Evolutionary conservation across 352 stramenopile genomes (phyloP).

Genomic region (Phytophthora cryptogea): DNA sequence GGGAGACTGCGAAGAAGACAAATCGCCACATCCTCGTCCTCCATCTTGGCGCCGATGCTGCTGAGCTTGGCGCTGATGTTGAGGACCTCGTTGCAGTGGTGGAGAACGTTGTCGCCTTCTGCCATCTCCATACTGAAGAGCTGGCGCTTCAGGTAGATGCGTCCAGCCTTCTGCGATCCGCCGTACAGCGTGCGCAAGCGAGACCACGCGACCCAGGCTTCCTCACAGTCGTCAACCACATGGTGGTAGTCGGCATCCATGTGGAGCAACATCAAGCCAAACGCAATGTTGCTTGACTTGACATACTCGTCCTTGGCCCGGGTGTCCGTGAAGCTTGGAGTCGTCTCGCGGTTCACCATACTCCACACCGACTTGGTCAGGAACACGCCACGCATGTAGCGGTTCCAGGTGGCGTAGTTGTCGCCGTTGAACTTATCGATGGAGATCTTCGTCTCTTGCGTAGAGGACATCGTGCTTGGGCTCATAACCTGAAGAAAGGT

Average conservation of each 20-base stretch:
- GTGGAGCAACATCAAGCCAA: slow-evolving; percentile 33
- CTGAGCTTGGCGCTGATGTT: slow-evolving; percentile 15
- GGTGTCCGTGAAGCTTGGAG: slow-evolving; percentile 20
- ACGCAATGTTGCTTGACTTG: slow-evolving; percentile 29
- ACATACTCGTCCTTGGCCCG: slow-evolving; percentile 24
- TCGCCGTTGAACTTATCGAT: too few relatives aligned
- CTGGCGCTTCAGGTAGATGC: slow-evolving; percentile 32
- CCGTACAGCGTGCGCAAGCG: slow-evolving; percentile 12
- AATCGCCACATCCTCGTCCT: slow-evolving; percentile 20
- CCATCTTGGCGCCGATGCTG: slow-evolving; percentile 13
- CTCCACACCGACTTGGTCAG: slow-evolving; percentile 26
- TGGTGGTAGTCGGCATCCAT: slow-evolving; percentile 32
- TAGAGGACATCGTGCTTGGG: not conserved
- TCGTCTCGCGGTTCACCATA: slow-evolving; percentile 24
- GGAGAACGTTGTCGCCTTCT: slow-evolving; percentile 17
- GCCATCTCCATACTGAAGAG: slow-evolving; percentile 22
- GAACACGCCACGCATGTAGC: slow-evolving; percentile 21
- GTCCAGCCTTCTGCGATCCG: slow-evolving; percentile 21
- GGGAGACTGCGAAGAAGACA: slow-evolving; percentile 11
- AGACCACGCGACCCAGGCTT: slow-evolving; percentile 29
- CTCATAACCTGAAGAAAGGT: not conserved
- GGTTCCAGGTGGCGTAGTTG: not conserved
- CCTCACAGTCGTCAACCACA: slow-evolving; percentile 26
- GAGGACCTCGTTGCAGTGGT: slow-evolving; percentile 22
- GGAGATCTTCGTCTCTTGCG: not conserved